These are phyloP conservation scores for Ceratocystis cacaofunesta DNA, from an alignment of 2,329 filamentous ascomycete genomes.

Conservation along the genomic window DNA sequence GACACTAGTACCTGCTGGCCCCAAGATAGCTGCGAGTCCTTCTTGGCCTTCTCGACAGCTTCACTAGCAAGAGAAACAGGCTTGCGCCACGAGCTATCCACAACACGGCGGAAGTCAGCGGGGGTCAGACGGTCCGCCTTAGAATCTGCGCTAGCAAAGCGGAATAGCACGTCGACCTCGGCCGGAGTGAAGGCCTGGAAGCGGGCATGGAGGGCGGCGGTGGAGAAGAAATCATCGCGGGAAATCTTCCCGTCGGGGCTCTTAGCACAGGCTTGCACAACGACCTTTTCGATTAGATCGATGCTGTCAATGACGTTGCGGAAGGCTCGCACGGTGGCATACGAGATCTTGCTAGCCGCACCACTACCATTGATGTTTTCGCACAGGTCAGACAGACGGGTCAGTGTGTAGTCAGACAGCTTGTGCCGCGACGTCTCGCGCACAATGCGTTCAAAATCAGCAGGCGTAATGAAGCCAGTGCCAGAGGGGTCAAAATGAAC, in stretches of 20 bases:
- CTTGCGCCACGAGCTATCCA: constrained; percentile 77
- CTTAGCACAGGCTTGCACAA: constrained; percentile 72
- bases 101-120: constrained; percentile 80
- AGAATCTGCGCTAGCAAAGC: constrained; percentile 87
- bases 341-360: constrained; percentile 86
- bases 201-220: constrained; percentile 76
- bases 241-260: constrained; percentile 87
- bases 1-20: constrained; percentile 43
- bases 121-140: constrained; percentile 58
- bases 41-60: constrained; percentile 25
- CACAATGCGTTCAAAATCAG: constrained; percentile 95
- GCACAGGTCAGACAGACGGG: constrained; percentile 83
- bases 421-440: constrained; percentile 86
- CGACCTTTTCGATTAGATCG: constrained; percentile 88
- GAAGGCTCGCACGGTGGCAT: constrained; percentile 93
- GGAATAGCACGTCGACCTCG: constrained; percentile 97
- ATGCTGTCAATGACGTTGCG: constrained; percentile 97
- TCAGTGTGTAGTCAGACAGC: constrained; percentile 86
- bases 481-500: constrained; percentile 77
- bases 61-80: constrained; percentile 32
- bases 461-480: constrained; percentile 88
- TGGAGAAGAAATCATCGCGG: constrained; percentile 82
- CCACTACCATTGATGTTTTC: constrained; percentile 40
- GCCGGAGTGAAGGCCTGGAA: constrained; percentile 96
- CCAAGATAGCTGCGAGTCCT: constrained; percentile 20